Conservation (phyloP, 2,329 filamentous ascomycete genomes). For the Epichloe brachyelytri region DNA sequence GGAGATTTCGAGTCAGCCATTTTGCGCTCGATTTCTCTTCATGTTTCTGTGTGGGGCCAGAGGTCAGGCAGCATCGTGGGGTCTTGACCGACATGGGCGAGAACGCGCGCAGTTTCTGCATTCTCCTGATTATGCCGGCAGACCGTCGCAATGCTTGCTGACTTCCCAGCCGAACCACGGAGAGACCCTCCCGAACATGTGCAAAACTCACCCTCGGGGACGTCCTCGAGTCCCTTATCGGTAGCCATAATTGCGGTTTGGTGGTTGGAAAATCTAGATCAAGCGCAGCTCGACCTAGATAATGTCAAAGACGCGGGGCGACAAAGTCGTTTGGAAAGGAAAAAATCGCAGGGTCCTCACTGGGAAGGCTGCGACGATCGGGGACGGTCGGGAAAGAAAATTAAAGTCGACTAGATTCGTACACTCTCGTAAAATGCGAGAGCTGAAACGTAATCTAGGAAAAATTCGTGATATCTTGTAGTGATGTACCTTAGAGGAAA, state of each 20-base stretch:
- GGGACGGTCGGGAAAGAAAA: slow-evolving; percentile 16
- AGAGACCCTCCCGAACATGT: neutral
- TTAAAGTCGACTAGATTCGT: slow-evolving; percentile 32
- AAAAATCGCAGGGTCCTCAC: slow-evolving; percentile 25
- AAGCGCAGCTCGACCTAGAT: slow-evolving; percentile 68
- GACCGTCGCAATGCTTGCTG: neutral
- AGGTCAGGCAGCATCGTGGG: neutral
- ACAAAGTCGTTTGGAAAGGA: slow-evolving; percentile 13
- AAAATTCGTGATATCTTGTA: slow-evolving; percentile 19
- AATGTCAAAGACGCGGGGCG: slow-evolving; percentile 29
- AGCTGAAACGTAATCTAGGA: slow-evolving; percentile 30
- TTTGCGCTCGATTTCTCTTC: neutral
- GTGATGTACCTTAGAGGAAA: slow-evolving; percentile 19
- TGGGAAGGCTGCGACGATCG: slow-evolving; percentile 21
- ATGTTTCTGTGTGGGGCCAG: slow-evolving; percentile 1
- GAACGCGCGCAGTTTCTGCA: neutral
- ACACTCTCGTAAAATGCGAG: slow-evolving; percentile 32
- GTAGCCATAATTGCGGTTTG: slow-evolving; percentile 90
- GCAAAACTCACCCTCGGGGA: slow-evolving; percentile 70
- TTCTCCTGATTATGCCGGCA: neutral
- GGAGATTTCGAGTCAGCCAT: slow-evolving; percentile 11
- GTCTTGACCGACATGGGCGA: neutral
- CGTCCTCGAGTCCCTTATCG: slow-evolving; percentile 96
- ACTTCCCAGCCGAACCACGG: neutral
- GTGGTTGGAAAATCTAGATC: slow-evolving; percentile 48